Evolutionary conservation across 345 rosid genomes (phyloP).

Genomic region (Citrus trifoliata): DNA sequence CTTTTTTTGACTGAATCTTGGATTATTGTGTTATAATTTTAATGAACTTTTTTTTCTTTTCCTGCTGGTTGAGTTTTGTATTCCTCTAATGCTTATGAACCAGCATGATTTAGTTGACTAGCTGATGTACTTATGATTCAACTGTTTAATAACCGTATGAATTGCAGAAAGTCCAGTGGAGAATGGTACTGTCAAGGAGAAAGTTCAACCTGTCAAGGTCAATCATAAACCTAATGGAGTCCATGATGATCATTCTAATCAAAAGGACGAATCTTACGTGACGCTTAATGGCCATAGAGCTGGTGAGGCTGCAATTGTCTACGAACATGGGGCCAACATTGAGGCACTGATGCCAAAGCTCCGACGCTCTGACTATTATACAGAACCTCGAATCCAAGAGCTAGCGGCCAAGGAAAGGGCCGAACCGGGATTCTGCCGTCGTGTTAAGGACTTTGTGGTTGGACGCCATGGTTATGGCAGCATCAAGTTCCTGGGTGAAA

Average conservation of each 20-base stretch:
- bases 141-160: neutral
- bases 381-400: slow-evolving; percentile 90
- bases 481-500: slow-evolving; percentile 84
- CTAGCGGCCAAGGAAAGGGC: slow-evolving; percentile 89
- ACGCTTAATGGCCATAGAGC: slow-evolving; percentile 66
- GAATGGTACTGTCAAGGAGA: slow-evolving; percentile 37
- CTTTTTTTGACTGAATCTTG: neutral
- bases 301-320: slow-evolving; percentile 76
- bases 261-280: slow-evolving; percentile 50
- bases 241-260: slow-evolving; percentile 38
- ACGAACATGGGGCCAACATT: slow-evolving; percentile 81
- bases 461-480: slow-evolving; percentile 89
- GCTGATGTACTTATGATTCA: neutral
- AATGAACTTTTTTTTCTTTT: neutral
- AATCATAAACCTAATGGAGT: slow-evolving; percentile 51
- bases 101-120: neutral
- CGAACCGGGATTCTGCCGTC: slow-evolving; percentile 71
- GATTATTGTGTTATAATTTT: neutral
- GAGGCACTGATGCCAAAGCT: slow-evolving; percentile 96
- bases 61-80: neutral
- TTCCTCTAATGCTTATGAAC: neutral
- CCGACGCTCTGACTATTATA: slow-evolving; percentile 71
- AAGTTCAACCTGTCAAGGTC: slow-evolving; percentile 30
- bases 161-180: slow-evolving; percentile 45
- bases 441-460: slow-evolving; percentile 73